phyloP scores from a whole-genome alignment of 352 stramenopile species.

The Phytophthora meadii region DNA sequence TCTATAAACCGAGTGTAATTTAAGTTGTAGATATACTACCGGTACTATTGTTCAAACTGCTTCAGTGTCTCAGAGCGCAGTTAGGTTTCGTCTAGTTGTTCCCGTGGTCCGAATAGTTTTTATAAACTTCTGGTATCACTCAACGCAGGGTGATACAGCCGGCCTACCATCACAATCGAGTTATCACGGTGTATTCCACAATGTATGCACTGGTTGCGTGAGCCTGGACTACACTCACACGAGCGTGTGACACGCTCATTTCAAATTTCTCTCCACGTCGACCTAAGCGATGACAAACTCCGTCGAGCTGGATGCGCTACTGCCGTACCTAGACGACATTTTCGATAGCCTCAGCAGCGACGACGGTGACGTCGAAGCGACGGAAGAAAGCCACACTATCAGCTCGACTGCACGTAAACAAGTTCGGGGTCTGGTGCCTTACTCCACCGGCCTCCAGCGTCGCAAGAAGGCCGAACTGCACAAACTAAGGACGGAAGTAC shows the following conservation, averaged over 20 bases:
- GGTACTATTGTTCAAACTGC: no score
- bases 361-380: not conserved
- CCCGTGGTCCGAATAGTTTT: no score
- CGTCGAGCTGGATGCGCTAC: not conserved
- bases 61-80: no score
- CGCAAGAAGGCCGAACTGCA: not conserved
- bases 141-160: no score
- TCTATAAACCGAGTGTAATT: slow-evolving; percentile 5
- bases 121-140: no score
- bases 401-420: not conserved
- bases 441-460: slow-evolving; percentile 7
- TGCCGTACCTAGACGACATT: not conserved
- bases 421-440: not conserved
- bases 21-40: not conserved
- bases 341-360: not conserved
- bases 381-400: not conserved
- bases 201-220: not conserved
- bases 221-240: not conserved
- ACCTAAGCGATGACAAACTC: not conserved
- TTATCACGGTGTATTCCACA: no score
- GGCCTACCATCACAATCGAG: no score
- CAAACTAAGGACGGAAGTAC: no score
- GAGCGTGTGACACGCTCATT: no score
- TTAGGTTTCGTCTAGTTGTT: no score
- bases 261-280: not conserved